Evolutionary conservation across 2,329 filamentous ascomycete genomes (phyloP), one percentile per base, ranked within the genome.

Genomic region (Aureobasidium namibiae): DNA sequence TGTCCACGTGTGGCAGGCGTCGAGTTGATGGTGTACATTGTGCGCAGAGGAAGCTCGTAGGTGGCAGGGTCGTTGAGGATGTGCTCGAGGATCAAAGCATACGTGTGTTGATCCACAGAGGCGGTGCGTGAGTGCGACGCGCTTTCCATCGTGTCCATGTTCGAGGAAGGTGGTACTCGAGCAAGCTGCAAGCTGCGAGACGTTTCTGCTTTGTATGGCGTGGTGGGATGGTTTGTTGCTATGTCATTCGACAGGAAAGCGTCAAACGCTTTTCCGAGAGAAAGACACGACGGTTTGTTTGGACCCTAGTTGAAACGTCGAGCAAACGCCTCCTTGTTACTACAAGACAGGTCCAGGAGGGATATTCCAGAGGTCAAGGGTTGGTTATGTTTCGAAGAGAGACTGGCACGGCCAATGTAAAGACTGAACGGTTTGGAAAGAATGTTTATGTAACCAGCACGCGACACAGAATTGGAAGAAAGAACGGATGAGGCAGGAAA

Each of bases 21-120:
- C 62, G 80, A 83, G 67, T 87, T 87, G 69, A 87, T 76, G 26
- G 80, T 80, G 73, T 86, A 87, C 81, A 87, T 86, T 63, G 82
- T 86, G 60, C 84, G 80, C 29, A 87, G 76, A 21, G 84, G 84
- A 33, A 87, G 82, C 66, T 87, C 84, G 67, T 87, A 86, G 65
- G 77, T 81, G 65, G 77, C 79, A 9, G 83, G 82, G 67, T 86
- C 84, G 60, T 80, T 78, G 56, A 85, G 72, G 60, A 84, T 76
- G 68, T 84, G 82, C 60, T 84, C 82, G 52, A 84, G 74, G 61
- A 84, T 81, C 61, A 72, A 66, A 56, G 70, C 68, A 61, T 73
- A 72, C 14, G 70, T 61, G 23, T 2, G 42, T 14, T 46, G 31
- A 39, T 57, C 42, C 11, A 13, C 75, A 71, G 67, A 78, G 44